These are phyloP conservation scores for Cladosporium phlei DNA, from an alignment of 2,329 filamentous ascomycete species.

Conservation along the genomic window DNA sequence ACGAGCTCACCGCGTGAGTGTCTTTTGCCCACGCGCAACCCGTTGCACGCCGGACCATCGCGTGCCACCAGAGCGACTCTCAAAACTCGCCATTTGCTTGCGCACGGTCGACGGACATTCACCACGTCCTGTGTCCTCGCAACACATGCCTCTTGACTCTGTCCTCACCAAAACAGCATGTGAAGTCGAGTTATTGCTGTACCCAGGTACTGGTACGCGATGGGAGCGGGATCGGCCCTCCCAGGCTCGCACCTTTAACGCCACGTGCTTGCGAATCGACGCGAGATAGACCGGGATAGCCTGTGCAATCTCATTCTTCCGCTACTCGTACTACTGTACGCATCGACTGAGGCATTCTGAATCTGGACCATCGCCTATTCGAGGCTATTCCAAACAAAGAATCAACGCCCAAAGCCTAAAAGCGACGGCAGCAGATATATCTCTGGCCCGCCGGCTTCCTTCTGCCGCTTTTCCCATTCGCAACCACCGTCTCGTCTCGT, in stretches of 20 bases:
- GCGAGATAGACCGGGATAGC: no score
- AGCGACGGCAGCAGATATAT: neutral
- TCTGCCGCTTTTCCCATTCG: neutral
- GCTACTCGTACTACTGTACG: no score
- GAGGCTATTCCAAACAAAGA: no score
- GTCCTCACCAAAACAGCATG: neutral
- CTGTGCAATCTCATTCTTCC: no score
- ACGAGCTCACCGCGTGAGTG: neutral
- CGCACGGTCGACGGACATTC: no score
- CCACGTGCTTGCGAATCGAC: no score
- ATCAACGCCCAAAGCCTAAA: slow-evolving; percentile 1
- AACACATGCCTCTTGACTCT: no score
- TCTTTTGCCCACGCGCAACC: neutral
- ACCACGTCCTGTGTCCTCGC: no score
- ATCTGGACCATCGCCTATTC: neutral
- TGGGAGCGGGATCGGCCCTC: neutral
- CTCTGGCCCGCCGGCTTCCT: neutral
- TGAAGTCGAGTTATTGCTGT: slow-evolving; percentile 2
- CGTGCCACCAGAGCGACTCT: no score
- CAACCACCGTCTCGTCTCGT: no score
- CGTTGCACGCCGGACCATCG: neutral
- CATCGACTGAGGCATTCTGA: no score
- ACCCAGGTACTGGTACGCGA: slow-evolving; percentile 1
- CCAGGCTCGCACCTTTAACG: neutral
- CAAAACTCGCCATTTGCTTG: no score